Base-by-base conservation (phyloP, 1,284 basidiomycete species). In the Tilletiopsis washingtonensis region DNA sequence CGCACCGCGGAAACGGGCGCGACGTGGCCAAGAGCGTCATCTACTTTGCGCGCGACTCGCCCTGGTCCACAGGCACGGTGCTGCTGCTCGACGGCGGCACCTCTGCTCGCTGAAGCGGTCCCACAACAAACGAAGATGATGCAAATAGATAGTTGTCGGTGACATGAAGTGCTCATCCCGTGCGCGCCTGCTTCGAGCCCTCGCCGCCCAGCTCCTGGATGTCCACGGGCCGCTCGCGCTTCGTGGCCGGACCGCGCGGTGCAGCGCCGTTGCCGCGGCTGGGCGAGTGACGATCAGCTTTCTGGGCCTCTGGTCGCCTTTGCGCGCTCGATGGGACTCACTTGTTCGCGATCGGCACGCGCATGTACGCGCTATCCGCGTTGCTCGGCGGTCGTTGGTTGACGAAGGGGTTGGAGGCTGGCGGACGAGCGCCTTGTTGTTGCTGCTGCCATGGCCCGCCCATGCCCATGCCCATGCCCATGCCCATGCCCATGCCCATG, bases 191-290 rank as follows among this genome's bases (percentile, higher is more conserved):
- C 24, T 41, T 41, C 20, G 20, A 14, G 21, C 40, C 46, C 12
- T 40, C 47, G 17, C 49, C 51, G 25, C 45, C 51, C 1, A 67
- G 47, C 43, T 67, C 64, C 34, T 62, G 47, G 47, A 67, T 57
- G 43, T 67, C 64, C 15, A 59, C 53, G 2, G 55, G 59, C 15
- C 61, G 53, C 21, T 65, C 63, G 20, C 61, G 49, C 38, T 63
- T 65, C 17, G 42, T 53, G 12, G n/a, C 47, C 51, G 32, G 17
- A n/a, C n/a, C n/a, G 12, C 17, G 32, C 17, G 12, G 32, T 12
- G 12, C 32, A 34, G 32, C 32, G 17, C 17, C 32, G 17, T 34
- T 34, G 2, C 32, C 3, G 36, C 39, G 17, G 49, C 23, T 39
- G 43, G 34, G 2, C 23, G 50, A 27, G 51, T 47, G 45, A 19